Evolutionary conservation across 345 rosid genomes (phyloP).

Genomic region (Crucihimalaya himalaica): DNA sequence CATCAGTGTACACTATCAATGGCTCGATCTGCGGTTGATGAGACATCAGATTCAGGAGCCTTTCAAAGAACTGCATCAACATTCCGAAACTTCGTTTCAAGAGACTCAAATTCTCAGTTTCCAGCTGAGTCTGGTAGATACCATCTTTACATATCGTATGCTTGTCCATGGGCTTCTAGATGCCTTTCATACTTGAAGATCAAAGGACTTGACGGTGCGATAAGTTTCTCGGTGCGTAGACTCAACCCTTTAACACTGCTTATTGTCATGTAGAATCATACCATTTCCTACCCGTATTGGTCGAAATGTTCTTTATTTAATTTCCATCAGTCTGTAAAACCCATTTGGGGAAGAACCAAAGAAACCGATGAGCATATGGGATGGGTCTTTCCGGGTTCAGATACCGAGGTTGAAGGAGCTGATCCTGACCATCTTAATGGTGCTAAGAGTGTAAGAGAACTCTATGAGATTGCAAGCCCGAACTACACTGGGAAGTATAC

Average conservation of each 20-base stretch:
- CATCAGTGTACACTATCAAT: constrained; percentile 46
- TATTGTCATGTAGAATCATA: not conserved
- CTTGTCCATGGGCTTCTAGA: constrained; percentile 97
- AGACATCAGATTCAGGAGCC: constrained; percentile 73
- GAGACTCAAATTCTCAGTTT: constrained; percentile 63
- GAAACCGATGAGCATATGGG: constrained; percentile 86
- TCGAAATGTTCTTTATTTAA: constrained; percentile 8
- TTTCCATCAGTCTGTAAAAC: constrained; percentile 65
- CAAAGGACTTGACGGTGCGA: constrained; percentile 81
- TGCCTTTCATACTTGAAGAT: constrained; percentile 80
- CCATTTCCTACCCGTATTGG: constrained; percentile 5
- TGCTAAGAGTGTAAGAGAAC: constrained; percentile 71
- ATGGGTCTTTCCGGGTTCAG: constrained; percentile 75
- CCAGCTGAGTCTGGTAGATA: constrained; percentile 85
- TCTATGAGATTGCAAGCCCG: constrained; percentile 79
- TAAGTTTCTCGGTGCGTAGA: constrained; percentile 70
- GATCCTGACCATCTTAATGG: constrained; percentile 72
- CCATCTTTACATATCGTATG: constrained; percentile 91
- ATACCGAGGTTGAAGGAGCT: constrained; percentile 74
- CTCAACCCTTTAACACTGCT: not conserved
- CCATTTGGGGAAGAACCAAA: constrained; percentile 88
- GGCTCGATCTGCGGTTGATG: constrained; percentile 85
- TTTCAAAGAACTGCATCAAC: constrained; percentile 80
- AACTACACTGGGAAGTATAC: constrained; percentile 80
- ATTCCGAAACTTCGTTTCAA: constrained; percentile 68